phyloP scores from a whole-genome alignment of 768 basidiomycete genomes.

The Gyrodon lividus region DNA sequence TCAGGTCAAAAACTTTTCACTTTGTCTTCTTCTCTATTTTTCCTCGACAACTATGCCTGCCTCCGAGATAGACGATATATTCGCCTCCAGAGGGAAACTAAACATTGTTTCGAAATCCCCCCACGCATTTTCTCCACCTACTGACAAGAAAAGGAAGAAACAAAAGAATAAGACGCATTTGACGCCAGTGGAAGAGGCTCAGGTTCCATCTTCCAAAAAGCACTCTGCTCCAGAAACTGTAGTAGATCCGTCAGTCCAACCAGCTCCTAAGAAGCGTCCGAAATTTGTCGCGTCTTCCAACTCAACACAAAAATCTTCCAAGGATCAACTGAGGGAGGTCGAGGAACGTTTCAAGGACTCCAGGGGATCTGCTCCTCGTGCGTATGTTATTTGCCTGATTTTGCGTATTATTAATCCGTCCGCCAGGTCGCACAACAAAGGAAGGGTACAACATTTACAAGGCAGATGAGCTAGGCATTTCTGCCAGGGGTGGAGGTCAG shows the following conservation, averaged over 20 bases:
- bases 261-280: conserved; percentile 34
- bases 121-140: conserved; percentile 30
- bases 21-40: conserved; percentile 13
- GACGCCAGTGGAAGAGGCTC: not conserved
- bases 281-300: conserved; percentile 30
- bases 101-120: conserved; percentile 18
- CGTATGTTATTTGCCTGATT: conserved; percentile 29
- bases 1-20: not conserved
- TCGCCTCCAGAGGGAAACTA: conserved; percentile 52
- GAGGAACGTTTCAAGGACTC: conserved; percentile 69
- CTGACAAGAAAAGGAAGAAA: conserved; percentile 46
- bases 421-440: conserved; percentile 68
- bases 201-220: conserved; percentile 19
- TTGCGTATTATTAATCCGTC: conserved; percentile 10
- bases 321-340: conserved; percentile 30
- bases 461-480: conserved; percentile 78
- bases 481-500: conserved; percentile 70
- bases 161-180: conserved; percentile 16
- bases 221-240: conserved; percentile 54
- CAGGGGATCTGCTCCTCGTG: conserved; percentile 68
- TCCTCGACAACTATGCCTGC: conserved; percentile 37
- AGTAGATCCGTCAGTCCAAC: conserved; percentile 56
- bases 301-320: conserved; percentile 22
- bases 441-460: conserved; percentile 81
- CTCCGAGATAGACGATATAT: conserved; percentile 88